Evolutionary conservation across 78 protist species (phyloP).

Genomic region (Tieghemostelium lacteum): DNA sequence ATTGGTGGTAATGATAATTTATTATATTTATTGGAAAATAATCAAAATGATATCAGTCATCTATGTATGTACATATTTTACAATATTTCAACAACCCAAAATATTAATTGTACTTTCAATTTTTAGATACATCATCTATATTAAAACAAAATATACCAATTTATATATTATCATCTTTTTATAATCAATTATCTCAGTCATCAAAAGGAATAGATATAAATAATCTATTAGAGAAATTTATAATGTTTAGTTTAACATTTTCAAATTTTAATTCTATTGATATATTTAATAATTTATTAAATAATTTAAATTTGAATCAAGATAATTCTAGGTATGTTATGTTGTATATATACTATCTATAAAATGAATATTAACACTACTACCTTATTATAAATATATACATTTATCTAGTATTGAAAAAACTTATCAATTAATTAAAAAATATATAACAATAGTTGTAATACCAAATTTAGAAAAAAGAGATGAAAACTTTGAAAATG

Average conservation of each 20-base stretch:
- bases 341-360: too few species aligned
- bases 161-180: background rate
- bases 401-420: background rate
- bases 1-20: background rate
- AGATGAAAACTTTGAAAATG: background rate
- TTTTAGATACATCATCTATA: background rate
- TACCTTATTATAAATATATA: too few species aligned
- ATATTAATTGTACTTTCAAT: background rate
- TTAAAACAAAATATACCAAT: too few species aligned
- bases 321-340: background rate
- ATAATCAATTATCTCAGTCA: background rate
- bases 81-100: background rate
- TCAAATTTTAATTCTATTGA: background rate
- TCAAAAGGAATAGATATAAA: background rate
- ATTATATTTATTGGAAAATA: too few species aligned
- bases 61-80: too few species aligned
- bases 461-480: background rate
- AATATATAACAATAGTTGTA: background rate
- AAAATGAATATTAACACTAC: too few species aligned
- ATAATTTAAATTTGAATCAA: too few species aligned
- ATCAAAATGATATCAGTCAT: background rate
- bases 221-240: background rate
- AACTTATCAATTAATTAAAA: background rate
- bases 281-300: too few species aligned
- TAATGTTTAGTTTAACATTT: background rate